Conservation (phyloP, 1,284 basidiomycete species). For the Ceratobasidium sp. region DNA sequence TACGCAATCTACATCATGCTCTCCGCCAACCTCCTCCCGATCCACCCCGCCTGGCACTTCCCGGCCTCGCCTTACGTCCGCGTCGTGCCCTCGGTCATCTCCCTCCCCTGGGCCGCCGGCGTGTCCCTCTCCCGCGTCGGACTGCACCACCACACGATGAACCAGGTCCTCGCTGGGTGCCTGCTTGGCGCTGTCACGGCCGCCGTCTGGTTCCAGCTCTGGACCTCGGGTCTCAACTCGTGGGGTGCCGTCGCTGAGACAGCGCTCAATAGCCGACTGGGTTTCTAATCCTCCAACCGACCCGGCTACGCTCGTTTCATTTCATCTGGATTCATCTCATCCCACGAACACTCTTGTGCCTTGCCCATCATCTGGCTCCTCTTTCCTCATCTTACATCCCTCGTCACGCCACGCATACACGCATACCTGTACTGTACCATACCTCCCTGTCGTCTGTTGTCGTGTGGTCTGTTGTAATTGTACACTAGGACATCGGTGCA, state of each 20-base stretch:
- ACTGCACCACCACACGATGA: slow-evolving; percentile 83
- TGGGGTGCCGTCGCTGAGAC: slow-evolving; percentile 17
- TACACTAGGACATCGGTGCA: slow-evolving; percentile 7
- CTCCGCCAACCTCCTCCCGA: slow-evolving; percentile 65
- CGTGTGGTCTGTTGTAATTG: slow-evolving; percentile 4
- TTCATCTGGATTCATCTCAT: neutral
- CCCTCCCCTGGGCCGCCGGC: slow-evolving; percentile 65
- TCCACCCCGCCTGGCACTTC: slow-evolving; percentile 61
- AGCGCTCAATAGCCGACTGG: slow-evolving; percentile 3
- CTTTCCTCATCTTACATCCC: neutral
- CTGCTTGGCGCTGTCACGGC: slow-evolving; percentile 69
- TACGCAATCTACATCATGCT: slow-evolving; percentile 75
- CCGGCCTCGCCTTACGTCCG: slow-evolving; percentile 53
- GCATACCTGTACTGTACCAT: slow-evolving; percentile 9
- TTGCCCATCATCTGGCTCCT: neutral
- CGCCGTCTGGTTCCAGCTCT: slow-evolving; percentile 69
- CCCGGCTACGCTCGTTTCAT: neutral
- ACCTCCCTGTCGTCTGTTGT: slow-evolving; percentile 20
- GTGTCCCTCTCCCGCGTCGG: slow-evolving; percentile 77
- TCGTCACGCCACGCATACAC: slow-evolving; percentile 11
- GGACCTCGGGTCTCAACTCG: slow-evolving; percentile 55
- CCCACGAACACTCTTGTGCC: neutral
- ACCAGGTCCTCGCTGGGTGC: slow-evolving; percentile 76
- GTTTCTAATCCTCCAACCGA: slow-evolving; percentile 3
- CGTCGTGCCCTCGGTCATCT: slow-evolving; percentile 60